These are phyloP conservation scores for Penicillium egyptiacum DNA, from an alignment of 495 filamentous ascomycete genomes.

Conservation along the genomic window DNA sequence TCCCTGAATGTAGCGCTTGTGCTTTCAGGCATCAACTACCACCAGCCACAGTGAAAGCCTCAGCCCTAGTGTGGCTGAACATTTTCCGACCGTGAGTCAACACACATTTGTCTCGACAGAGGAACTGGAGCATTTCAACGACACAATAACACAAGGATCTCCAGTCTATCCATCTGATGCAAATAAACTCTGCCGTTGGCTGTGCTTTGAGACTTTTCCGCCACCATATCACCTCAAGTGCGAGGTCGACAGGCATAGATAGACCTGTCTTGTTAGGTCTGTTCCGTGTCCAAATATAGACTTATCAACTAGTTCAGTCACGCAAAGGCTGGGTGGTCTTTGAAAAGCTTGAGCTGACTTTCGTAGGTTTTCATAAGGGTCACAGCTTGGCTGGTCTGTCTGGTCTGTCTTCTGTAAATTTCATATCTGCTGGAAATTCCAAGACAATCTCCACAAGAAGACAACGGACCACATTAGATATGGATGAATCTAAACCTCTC, in stretches of 20 bases:
- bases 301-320: constrained; percentile 7
- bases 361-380: background rate
- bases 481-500: constrained; percentile 38
- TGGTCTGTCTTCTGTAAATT: background rate
- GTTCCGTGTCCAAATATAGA: background rate
- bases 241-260: constrained; percentile 10
- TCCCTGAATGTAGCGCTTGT: background rate
- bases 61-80: constrained; percentile 21
- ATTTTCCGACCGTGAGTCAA: constrained; percentile 23
- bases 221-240: constrained; percentile 19
- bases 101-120: constrained; percentile 17
- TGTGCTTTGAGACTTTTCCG: constrained; percentile 19
- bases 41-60: constrained; percentile 9
- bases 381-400: background rate
- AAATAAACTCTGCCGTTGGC: constrained; percentile 10
- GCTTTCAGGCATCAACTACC: background rate
- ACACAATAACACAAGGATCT: background rate
- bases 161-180: constrained; percentile 23
- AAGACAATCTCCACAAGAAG: constrained; percentile 10
- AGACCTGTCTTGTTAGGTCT: background rate
- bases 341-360: background rate
- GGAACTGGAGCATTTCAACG: background rate
- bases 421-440: background rate
- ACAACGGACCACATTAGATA: constrained; percentile 18
- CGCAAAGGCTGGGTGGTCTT: background rate